Evolutionary conservation across 805 yeast genomes (phyloP).

Genomic region (Grigorovia humatica): DNA sequence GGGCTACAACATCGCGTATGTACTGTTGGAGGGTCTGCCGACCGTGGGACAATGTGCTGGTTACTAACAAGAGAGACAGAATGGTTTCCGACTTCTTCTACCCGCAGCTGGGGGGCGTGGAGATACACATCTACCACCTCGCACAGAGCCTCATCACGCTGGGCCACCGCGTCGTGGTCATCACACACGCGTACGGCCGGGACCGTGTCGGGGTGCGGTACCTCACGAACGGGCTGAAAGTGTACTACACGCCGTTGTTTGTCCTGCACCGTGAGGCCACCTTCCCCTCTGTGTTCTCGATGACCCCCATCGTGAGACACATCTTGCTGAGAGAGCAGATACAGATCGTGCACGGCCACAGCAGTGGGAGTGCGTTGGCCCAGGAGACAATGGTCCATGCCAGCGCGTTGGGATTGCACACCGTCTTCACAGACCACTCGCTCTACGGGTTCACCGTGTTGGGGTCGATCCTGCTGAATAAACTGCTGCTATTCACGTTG

Average conservation of each 20-base stretch:
- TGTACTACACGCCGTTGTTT: conserved; percentile 77
- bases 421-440: conserved; percentile 94
- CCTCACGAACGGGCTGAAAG: conserved; percentile 83
- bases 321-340: conserved; percentile 78
- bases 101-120: conserved; percentile 98
- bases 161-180: conserved; percentile 78
- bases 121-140: conserved; percentile 84
- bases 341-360: conserved; percentile 92
- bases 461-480: conserved; percentile 76
- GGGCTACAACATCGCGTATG: conserved; percentile 34
- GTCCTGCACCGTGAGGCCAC: conserved; percentile 77
- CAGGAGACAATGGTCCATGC: conserved; percentile 91
- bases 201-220: conserved; percentile 73
- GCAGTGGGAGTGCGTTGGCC: conserved; percentile 74
- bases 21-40: background rate
- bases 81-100: conserved; percentile 96
- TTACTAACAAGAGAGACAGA: background rate
- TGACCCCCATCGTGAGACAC: conserved; percentile 76
- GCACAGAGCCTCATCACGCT: conserved; percentile 69
- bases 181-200: conserved; percentile 76
- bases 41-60: background rate
- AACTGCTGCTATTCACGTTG: conserved; percentile 69
- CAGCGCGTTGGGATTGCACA: conserved; percentile 80
- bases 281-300: conserved; percentile 80
- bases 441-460: conserved; percentile 87